Evolutionary conservation across 1,284 basidiomycete genomes (phyloP).

Genomic region (Vanrija pseudolonga): DNA sequence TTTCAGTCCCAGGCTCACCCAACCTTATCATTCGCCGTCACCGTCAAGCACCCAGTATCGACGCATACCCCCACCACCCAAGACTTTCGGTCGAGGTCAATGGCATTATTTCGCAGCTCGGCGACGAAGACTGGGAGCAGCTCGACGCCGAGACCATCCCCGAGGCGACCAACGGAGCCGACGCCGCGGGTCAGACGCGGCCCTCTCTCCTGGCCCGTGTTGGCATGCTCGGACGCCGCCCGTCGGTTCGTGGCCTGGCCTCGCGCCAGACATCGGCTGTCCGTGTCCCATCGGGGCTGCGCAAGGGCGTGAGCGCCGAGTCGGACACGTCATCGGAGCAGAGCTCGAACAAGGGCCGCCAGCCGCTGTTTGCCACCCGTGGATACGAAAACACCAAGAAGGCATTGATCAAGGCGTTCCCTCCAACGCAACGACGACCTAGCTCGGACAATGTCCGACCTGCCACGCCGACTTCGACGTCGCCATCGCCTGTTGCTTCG

Average conservation of each 20-base stretch:
- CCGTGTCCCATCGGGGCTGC: conserved; percentile 14
- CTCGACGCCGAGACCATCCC: conserved; percentile 14
- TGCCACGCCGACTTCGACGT: background rate
- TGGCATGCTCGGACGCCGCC: conserved; percentile 27
- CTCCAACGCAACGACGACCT: conserved; percentile 7
- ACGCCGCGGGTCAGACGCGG: conserved; percentile 12
- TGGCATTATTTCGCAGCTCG: conserved; percentile 30
- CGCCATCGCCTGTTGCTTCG: conserved; percentile 7
- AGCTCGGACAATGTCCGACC: background rate
- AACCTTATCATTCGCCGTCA: conserved; percentile 19
- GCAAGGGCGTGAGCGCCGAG: conserved; percentile 14
- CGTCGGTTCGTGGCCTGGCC: conserved; percentile 14
- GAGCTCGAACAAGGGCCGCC: conserved; percentile 8
- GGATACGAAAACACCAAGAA: conserved; percentile 32
- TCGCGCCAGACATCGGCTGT: conserved; percentile 11
- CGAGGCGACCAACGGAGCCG: conserved; percentile 27
- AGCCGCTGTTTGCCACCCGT: conserved; percentile 16
- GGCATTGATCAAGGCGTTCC: conserved; percentile 36
- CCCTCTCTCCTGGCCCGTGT: conserved; percentile 19
- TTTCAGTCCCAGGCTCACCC: conserved; percentile 6
- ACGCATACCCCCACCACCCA: conserved; percentile 14
- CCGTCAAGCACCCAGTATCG: conserved; percentile 14
- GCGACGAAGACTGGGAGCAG: conserved; percentile 41
- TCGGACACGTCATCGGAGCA: conserved; percentile 12
- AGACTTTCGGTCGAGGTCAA: conserved; percentile 38